Evolutionary conservation across 169 alveolate species (phyloP).

Genomic region (Cryptosporidium sp.): DNA sequence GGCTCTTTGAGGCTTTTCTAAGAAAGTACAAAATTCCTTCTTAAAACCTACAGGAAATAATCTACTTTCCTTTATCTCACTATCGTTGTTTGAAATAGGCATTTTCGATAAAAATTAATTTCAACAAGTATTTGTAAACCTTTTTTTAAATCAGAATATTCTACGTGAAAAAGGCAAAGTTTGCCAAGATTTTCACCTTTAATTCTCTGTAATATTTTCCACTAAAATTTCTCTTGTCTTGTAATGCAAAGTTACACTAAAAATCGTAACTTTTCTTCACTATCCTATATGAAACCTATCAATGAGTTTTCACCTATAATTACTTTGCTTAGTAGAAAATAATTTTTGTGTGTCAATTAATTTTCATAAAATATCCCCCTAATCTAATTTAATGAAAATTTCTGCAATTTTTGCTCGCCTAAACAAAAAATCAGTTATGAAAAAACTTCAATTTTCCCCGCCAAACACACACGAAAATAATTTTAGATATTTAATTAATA

Average conservation of each 20-base stretch:
- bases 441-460: not conserved
- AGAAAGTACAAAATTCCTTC: constrained; percentile 57
- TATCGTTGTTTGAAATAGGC: not conserved
- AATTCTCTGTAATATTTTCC: not conserved
- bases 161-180: not conserved
- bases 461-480: not conserved
- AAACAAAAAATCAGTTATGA: not conserved
- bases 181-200: not conserved
- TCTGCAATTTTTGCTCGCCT: not conserved
- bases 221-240: not conserved
- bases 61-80: constrained; percentile 15
- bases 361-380: not conserved
- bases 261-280: not conserved
- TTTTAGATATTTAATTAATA: not conserved
- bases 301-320: not conserved
- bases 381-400: not conserved
- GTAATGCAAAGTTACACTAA: not conserved
- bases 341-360: not conserved
- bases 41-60: constrained; percentile 49
- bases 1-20: constrained; percentile 38
- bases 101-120: not conserved
- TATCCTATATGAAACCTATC: not conserved
- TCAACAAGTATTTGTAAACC: not conserved
- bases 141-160: no score
- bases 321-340: not conserved